Evolutionary conservation across 129 eudicot genomes (phyloP).

Genomic region (Arctium lappa): DNA sequence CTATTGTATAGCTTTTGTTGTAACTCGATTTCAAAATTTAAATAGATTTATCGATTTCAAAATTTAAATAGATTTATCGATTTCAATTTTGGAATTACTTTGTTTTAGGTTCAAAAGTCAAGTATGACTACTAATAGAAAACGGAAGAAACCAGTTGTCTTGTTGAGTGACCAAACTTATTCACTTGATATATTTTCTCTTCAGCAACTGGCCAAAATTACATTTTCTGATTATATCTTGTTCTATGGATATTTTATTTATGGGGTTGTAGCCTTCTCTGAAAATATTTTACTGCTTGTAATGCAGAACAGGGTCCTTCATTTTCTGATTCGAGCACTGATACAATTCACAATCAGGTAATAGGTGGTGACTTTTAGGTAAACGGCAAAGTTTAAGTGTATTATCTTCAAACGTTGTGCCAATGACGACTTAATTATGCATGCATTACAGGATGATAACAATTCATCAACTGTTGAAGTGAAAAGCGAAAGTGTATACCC

Average conservation of each 20-base stretch:
- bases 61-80: no score
- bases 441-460: constrained; percentile 51
- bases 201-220: no score
- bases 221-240: background rate
- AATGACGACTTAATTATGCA: constrained; percentile 26
- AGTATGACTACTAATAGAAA: background rate
- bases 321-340: constrained; percentile 33
- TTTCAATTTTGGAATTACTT: background rate
- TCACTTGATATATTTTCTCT: background rate
- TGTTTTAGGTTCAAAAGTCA: background rate
- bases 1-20: background rate
- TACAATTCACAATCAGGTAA: constrained; percentile 46
- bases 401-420: background rate
- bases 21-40: background rate
- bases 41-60: no score
- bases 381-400: constrained; percentile 5
- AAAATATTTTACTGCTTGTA: constrained; percentile 20
- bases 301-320: constrained; percentile 57
- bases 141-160: no score
- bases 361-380: background rate
- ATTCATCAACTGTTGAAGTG: constrained; percentile 25
- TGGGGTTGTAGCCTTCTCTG: background rate
- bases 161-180: background rate
- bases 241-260: background rate
- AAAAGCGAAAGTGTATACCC: constrained; percentile 41